Evolutionary conservation across 73 alveolate species (phyloP).

Genomic region (Symbiodinium pilosum): DNA sequence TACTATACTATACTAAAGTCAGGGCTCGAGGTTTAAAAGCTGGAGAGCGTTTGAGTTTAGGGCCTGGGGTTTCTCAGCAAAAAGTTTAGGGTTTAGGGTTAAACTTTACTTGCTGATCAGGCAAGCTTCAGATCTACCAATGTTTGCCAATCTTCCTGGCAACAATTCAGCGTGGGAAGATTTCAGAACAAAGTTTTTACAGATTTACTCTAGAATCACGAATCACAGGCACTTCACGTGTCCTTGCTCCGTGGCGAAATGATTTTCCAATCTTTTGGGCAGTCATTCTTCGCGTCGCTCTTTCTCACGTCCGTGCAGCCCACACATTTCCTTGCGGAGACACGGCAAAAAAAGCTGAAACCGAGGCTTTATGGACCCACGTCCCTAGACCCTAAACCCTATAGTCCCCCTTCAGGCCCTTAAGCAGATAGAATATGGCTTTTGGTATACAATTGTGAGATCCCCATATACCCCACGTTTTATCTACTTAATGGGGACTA

Average conservation of each 20-base stretch:
- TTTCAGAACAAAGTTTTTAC: neutral
- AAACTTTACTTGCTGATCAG: too few relatives aligned
- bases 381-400: too few relatives aligned
- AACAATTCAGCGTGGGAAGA: neutral
- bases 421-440: neutral
- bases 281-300: slow-evolving; percentile 9
- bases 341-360: too few relatives aligned
- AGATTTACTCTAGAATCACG: neutral
- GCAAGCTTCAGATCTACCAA: neutral
- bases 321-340: neutral
- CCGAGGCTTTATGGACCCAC: too few relatives aligned
- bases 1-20: too few relatives aligned
- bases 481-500: neutral
- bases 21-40: too few relatives aligned
- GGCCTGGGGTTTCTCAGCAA: too few relatives aligned
- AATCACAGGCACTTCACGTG: neutral
- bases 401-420: too few relatives aligned
- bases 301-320: slow-evolving; percentile 30
- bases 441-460: neutral
- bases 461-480: neutral
- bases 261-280: slow-evolving; percentile 80
- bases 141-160: slow-evolving; percentile 33
- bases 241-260: slow-evolving; percentile 40
- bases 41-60: too few relatives aligned
- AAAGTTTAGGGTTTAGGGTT: too few relatives aligned